Conservation (phyloP, 306 rosid genomes). For the Phaseolus lunatus region DNA sequence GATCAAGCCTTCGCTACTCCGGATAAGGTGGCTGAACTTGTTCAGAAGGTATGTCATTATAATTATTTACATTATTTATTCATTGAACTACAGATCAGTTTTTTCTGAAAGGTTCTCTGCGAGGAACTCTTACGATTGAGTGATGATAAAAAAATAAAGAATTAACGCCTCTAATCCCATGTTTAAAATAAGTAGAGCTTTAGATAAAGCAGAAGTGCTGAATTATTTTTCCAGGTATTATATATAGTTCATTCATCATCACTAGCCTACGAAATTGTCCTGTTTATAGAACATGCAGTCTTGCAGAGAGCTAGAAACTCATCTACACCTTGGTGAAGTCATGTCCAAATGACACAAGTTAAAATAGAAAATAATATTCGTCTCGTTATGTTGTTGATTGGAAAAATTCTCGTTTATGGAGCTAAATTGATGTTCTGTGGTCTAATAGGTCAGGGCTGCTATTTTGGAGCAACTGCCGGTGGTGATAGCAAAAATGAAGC, state of each 20-base stretch:
- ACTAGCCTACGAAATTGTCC: constrained; percentile 13
- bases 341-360: background rate
- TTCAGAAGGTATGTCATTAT: constrained; percentile 73
- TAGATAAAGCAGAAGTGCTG: constrained; percentile 2
- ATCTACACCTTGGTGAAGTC: constrained; percentile 11
- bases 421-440: constrained; percentile 41
- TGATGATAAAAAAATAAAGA: background rate
- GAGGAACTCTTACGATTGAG: constrained; percentile 5
- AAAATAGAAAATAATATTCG: background rate
- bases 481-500: constrained; percentile 89
- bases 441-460: constrained; percentile 75
- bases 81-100: constrained; percentile 22
- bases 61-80: constrained; percentile 21
- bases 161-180: constrained; percentile 9
- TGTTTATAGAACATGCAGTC: background rate
- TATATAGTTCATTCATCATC: constrained; percentile 2
- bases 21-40: constrained; percentile 93
- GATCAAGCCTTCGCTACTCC: constrained; percentile 97
- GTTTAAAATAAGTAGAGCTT: constrained; percentile 24
- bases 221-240: constrained; percentile 10
- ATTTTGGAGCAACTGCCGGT: constrained; percentile 82
- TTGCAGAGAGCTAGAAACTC: background rate
- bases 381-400: constrained; percentile 25
- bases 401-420: background rate
- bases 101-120: background rate